Base-by-base conservation (phyloP, 2,329 filamentous ascomycete species). In the Tolypocladium inflatum region DNA sequence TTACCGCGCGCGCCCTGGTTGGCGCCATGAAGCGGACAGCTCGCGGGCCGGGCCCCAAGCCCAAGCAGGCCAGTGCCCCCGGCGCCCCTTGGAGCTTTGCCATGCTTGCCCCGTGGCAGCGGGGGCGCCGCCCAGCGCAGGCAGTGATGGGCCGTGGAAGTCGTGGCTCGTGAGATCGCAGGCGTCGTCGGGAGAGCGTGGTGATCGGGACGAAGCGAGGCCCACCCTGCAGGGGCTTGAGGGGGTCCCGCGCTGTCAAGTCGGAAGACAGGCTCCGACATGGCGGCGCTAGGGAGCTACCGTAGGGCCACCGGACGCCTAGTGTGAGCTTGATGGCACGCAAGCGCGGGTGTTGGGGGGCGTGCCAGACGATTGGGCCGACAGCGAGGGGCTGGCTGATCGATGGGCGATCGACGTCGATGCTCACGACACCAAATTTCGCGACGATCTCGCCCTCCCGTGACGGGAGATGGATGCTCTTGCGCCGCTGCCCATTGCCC, bases 131-230 rank as follows among this genome's bases (percentile, higher is more conserved):
- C n/a, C 45, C 15, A n/a, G 26, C 26, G 26, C 4, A 23, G 13
- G 26, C 15, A 8, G n/a, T 4, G 2, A 33, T 50, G 45, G 26
- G 45, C 26, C 23, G n/a, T 19, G 26, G 17, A 11, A 8, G 45
- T n/a, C 26, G 30, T 51, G 53, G 3, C 19, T 11, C 26, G 30
- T 51, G 53, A 62, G 60, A 62, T 62, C 57, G 55, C 53, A 42
- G 42, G 42, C 42, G n/a, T 37, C 58, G 26, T 48, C 43, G 23
- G 42, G 21, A 35, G 37, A 37, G n/a, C 41, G 41, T 54, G 53
- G 52, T 21, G 60, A 62, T 62, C 60, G 60, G 56, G 26, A 38
- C 30, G 48, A 21, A 21, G 30, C 48, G 19, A 51, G 48, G 11
- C 48, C 48, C 26, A 33, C 48, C 13, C 48, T 35, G 15, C 8